These are phyloP conservation scores for Thielaviopsis musarum DNA, from an alignment of 2,329 filamentous ascomycete species.

Conservation along the genomic window DNA sequence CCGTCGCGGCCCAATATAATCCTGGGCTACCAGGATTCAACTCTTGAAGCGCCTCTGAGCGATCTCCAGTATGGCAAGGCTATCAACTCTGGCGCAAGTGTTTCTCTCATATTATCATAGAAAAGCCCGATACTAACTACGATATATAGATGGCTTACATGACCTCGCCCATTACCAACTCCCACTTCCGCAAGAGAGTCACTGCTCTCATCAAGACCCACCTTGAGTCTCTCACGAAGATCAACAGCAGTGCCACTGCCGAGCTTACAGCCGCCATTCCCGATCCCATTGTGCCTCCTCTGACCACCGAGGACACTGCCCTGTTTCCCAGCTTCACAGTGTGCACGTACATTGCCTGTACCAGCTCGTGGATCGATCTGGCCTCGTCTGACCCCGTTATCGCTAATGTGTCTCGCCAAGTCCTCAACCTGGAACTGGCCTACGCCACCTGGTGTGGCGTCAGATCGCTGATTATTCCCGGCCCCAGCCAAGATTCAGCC, in stretches of 20 bases:
- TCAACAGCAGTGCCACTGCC: constrained; percentile 22
- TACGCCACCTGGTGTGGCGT: constrained; percentile 94
- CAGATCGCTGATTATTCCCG: constrained; percentile 64
- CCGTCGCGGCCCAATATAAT: constrained; percentile 2
- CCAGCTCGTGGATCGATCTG: constrained; percentile 88
- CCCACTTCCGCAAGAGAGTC: constrained; percentile 53
- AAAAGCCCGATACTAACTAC: constrained; percentile 12
- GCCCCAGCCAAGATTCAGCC: constrained; percentile 49
- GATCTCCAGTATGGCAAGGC: constrained; percentile 49
- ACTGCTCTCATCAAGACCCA: constrained; percentile 43
- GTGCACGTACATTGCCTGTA: constrained; percentile 58
- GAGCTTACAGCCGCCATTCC: constrained; percentile 29
- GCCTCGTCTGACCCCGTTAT: constrained; percentile 69
- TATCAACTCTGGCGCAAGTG: constrained; percentile 50
- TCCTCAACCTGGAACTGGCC: constrained; percentile 76
- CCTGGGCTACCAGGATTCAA: constrained; percentile 55
- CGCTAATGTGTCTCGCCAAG: constrained; percentile 72
- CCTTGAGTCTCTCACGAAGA: constrained; percentile 28
- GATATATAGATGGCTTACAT: constrained; percentile 54
- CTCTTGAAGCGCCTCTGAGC: constrained; percentile 40
- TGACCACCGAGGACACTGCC: constrained; percentile 66
- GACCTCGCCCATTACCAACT: constrained; percentile 62
- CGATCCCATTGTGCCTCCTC: constrained; percentile 44
- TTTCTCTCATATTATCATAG: background rate
- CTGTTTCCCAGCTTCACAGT: constrained; percentile 52